Evolutionary conservation across 106 monocot genomes (phyloP).

Genomic region (Platanthera guangdongensis): DNA sequence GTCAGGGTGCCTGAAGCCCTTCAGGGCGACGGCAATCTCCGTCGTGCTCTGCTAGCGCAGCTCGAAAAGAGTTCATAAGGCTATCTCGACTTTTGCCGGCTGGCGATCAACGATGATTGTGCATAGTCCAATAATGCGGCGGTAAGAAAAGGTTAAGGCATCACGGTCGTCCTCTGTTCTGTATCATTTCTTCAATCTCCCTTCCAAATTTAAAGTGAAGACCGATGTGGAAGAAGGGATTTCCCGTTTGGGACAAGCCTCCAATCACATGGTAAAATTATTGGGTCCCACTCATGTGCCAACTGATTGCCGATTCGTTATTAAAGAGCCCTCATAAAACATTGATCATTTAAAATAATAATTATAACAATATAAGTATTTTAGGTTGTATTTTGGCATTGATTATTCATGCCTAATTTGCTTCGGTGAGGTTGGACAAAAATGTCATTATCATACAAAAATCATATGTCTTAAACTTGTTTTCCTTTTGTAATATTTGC

Average conservation of each 20-base stretch:
- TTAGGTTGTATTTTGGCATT: too few species aligned
- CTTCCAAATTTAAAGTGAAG: background rate
- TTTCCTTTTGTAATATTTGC: too few species aligned
- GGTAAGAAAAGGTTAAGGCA: background rate
- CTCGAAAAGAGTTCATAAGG: constrained; percentile 6
- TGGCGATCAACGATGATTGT: background rate
- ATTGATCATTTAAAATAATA: too few species aligned
- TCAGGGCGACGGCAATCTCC: constrained; percentile 5
- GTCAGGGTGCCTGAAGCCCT: constrained; percentile 8
- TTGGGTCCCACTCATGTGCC: background rate
- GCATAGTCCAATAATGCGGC: background rate
- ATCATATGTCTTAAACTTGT: too few species aligned
- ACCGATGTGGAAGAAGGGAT: background rate
- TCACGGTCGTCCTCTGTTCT: background rate
- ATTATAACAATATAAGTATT: too few species aligned
- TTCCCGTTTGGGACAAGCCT: background rate
- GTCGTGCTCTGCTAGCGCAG: constrained; percentile 6
- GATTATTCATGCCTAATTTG: too few species aligned
- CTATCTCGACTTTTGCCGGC: background rate
- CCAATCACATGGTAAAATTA: background rate
- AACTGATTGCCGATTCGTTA: too few species aligned
- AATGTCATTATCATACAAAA: too few species aligned
- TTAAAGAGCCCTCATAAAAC: too few species aligned
- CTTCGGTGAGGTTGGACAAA: too few species aligned
- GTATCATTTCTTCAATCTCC: background rate